A percentile compares a stretch with the other conserved stretches of the same genome.
phyloP scores from a whole-genome alignment of 148 eudicot species.

The Salicornia ramosissima region DNA sequence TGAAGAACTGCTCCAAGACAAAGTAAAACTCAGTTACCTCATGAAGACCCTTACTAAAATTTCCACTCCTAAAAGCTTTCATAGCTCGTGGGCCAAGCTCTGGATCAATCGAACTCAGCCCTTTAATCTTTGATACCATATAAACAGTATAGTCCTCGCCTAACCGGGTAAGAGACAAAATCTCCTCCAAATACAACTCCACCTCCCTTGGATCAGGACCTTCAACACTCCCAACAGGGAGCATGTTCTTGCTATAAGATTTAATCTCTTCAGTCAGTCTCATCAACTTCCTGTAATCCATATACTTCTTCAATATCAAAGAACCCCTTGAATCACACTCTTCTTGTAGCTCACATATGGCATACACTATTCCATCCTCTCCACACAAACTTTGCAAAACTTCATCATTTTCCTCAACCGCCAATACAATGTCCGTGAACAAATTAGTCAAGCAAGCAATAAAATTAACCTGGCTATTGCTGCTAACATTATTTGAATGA shows the following conservation, averaged over 20 bases:
- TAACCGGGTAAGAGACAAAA: slow-evolving; percentile 70
- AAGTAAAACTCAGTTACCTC: slow-evolving; percentile 89
- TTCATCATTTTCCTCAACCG: slow-evolving; percentile 79
- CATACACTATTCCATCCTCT: slow-evolving; percentile 88
- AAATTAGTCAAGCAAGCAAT: slow-evolving; percentile 79
- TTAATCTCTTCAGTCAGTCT: slow-evolving; percentile 75
- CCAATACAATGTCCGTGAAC: slow-evolving; percentile 85
- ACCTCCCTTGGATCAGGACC: slow-evolving; percentile 96
- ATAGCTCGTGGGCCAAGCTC: slow-evolving; percentile 84
- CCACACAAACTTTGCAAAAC: slow-evolving; percentile 76
- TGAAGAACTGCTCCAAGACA: slow-evolving; percentile 84
- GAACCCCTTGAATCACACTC: slow-evolving; percentile 91
- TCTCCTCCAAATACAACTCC: slow-evolving; percentile 81
- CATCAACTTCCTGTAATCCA: slow-evolving; percentile 73
- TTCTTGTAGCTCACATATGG: slow-evolving; percentile 89
- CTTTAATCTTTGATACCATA: slow-evolving; percentile 82
- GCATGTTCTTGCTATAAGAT: slow-evolving; percentile 76
- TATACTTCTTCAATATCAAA: slow-evolving; percentile 68
- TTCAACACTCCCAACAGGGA: slow-evolving; percentile 64
- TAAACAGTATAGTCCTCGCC: slow-evolving; percentile 92
- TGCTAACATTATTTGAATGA: slow-evolving; percentile 17
- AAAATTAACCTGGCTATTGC: slow-evolving; percentile 47
- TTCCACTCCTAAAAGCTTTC: slow-evolving; percentile 78
- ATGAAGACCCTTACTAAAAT: slow-evolving; percentile 72
- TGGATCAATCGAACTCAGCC: slow-evolving; percentile 72